Percentiles rank a stretch among this genome's conserved stretches.
These are phyloP conservation scores for Gillenia trifoliata DNA, from an alignment of 306 rosid species.

Conservation along the genomic window DNA sequence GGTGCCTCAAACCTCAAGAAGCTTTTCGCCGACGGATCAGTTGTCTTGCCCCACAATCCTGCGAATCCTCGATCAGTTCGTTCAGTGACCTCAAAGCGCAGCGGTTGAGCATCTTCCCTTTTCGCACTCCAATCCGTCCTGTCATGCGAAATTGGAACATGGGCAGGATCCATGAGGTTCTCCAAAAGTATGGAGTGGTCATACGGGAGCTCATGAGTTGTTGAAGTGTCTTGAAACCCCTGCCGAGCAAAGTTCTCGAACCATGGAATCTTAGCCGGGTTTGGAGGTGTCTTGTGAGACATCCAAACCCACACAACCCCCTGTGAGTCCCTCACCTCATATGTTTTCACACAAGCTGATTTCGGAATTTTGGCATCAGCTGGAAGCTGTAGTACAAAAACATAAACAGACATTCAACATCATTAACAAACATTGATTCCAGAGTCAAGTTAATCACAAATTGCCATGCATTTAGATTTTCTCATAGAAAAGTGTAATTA, in stretches of 20 bases:
- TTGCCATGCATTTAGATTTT: not conserved
- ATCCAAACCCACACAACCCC: slow-evolving; percentile 99
- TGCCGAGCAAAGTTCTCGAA: slow-evolving; percentile 86
- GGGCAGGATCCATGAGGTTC: slow-evolving; percentile 98
- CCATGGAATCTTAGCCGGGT: slow-evolving; percentile 65
- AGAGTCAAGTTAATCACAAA: not conserved
- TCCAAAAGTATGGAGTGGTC: slow-evolving; percentile 94
- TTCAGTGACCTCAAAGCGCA: slow-evolving; percentile 68
- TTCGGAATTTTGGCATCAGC: slow-evolving; percentile 80
- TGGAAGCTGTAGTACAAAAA: slow-evolving; percentile 63
- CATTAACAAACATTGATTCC: not conserved
- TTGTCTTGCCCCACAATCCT: slow-evolving; percentile 81
- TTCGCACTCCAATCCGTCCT: slow-evolving; percentile 82
- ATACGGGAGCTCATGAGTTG: slow-evolving; percentile 90
- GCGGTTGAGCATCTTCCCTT: slow-evolving; percentile 82
- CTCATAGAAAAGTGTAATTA: too few species aligned
- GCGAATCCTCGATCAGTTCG: slow-evolving; percentile 85
- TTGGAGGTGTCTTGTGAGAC: slow-evolving; percentile 70
- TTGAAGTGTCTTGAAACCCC: slow-evolving; percentile 72
- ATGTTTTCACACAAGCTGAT: slow-evolving; percentile 76
- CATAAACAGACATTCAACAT: slow-evolving; percentile 1
- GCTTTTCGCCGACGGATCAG: slow-evolving; percentile 41
- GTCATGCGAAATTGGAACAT: slow-evolving; percentile 92
- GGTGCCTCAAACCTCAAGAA: slow-evolving; percentile 82
- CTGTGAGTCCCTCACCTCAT: slow-evolving; percentile 79